These are phyloP conservation scores for Citrullus mucosospermus DNA, from an alignment of 306 rosid species.

Conservation along the genomic window DNA sequence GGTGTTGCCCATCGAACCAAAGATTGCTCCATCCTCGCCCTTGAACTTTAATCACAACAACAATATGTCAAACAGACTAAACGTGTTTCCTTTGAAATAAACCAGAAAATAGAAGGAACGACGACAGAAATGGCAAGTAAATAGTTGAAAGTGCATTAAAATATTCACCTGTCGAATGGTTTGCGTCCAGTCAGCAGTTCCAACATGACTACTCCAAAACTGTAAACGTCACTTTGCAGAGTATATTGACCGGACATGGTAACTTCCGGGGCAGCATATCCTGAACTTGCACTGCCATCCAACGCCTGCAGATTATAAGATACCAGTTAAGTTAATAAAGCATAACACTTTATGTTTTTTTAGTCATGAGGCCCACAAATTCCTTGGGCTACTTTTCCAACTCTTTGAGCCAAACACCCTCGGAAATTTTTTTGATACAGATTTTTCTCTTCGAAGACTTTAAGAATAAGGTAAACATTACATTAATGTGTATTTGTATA, in stretches of 20 bases:
- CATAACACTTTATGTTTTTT: no score
- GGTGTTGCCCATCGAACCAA: conserved; percentile 99
- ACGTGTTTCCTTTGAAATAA: no score
- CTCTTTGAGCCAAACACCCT: no score
- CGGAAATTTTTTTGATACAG: neutral
- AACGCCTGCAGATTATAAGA: conserved; percentile 31
- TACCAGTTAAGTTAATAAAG: neutral
- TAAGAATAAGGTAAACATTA: neutral
- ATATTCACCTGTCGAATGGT: conserved; percentile 72
- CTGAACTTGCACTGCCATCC: conserved; percentile 54
- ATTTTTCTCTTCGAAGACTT: neutral
- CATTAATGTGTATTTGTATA: neutral
- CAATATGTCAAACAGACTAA: neutral
- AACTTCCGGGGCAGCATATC: conserved; percentile 83
- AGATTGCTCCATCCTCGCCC: conserved; percentile 77
- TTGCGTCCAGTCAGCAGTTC: conserved; percentile 91
- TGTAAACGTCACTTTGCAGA: conserved; percentile 72
- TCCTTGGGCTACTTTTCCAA: no score
- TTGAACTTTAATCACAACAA: conserved; percentile 38
- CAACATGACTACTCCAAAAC: conserved; percentile 95
- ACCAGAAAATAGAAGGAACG: neutral
- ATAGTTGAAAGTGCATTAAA: neutral
- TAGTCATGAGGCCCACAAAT: no score
- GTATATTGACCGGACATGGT: conserved; percentile 61
- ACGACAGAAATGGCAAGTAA: neutral